Conservation (phyloP, 345 rosid species). For the Stellera chamaejasme region DNA sequence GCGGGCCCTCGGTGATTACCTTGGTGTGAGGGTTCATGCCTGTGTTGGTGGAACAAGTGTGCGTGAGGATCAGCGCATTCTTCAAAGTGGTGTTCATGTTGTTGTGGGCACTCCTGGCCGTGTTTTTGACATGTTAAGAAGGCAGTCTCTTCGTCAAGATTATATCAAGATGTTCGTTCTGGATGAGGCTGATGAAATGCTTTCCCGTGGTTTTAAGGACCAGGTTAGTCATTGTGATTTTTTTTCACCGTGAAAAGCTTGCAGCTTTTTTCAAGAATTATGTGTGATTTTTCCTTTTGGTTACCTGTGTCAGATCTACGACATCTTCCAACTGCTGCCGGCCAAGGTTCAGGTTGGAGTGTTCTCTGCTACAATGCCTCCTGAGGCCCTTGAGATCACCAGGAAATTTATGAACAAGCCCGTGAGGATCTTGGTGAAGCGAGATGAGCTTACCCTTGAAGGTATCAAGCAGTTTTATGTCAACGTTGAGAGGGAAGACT, state of each 20-base stretch:
- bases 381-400: slow-evolving; percentile 85
- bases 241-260: neutral
- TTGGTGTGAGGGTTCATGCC: slow-evolving; percentile 89
- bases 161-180: slow-evolving; percentile 78
- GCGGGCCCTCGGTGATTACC: slow-evolving; percentile 91
- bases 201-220: slow-evolving; percentile 91
- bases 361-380: slow-evolving; percentile 94
- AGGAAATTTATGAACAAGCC: slow-evolving; percentile 89
- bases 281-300: neutral
- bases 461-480: slow-evolving; percentile 85
- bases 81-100: slow-evolving; percentile 89
- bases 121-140: slow-evolving; percentile 88
- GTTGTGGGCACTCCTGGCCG: slow-evolving; percentile 98
- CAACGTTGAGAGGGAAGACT: slow-evolving; percentile 74
- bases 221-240: slow-evolving; percentile 37
- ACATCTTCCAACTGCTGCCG: slow-evolving; percentile 77
- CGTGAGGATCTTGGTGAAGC: slow-evolving; percentile 75
- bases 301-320: slow-evolving; percentile 51
- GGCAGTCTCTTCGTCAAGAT: slow-evolving; percentile 82
- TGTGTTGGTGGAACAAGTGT: slow-evolving; percentile 97
- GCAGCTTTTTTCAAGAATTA: neutral
- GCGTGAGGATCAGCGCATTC: slow-evolving; percentile 88
- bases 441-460: slow-evolving; percentile 89
- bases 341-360: slow-evolving; percentile 71
- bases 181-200: slow-evolving; percentile 98